Conservation (phyloP, 495 filamentous ascomycete genomes). For the Platismatia glauca region DNA sequence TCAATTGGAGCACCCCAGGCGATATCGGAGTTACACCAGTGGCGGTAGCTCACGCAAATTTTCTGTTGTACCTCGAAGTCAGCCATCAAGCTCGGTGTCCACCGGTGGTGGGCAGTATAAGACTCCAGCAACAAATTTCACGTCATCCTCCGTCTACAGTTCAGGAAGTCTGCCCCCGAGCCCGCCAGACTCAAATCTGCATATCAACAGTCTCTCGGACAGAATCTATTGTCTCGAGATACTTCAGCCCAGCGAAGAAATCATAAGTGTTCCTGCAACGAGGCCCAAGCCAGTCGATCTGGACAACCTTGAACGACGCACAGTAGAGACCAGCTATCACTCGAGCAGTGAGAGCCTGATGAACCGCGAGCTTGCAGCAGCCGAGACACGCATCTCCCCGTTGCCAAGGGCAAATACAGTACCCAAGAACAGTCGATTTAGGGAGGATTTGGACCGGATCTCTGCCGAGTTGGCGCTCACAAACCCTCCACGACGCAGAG, state of each 20-base stretch:
- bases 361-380: slow-evolving; percentile 14
- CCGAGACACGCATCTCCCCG: slow-evolving; percentile 12
- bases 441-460: slow-evolving; percentile 18
- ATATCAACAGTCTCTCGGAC: slow-evolving; percentile 6
- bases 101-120: not conserved
- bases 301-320: slow-evolving; percentile 6
- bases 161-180: slow-evolving; percentile 14
- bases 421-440: slow-evolving; percentile 18
- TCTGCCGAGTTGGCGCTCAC: slow-evolving; percentile 12
- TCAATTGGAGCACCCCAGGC: slow-evolving; percentile 9
- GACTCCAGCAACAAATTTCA: not conserved
- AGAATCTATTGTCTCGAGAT: not conserved
- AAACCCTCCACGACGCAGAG: slow-evolving; percentile 13
- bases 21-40: slow-evolving; percentile 12
- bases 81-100: slow-evolving; percentile 10
- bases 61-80: slow-evolving; percentile 9
- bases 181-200: slow-evolving; percentile 5
- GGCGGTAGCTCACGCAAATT: slow-evolving; percentile 10
- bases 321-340: slow-evolving; percentile 12
- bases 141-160: slow-evolving; percentile 16
- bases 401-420: slow-evolving; percentile 9
- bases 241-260: not conserved
- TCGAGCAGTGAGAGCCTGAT: slow-evolving; percentile 17
- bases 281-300: slow-evolving; percentile 4
- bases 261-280: slow-evolving; percentile 8